These are phyloP conservation scores for Botrytis tulipae DNA, from an alignment of 2,329 filamentous ascomycete genomes.

Conservation along the genomic window DNA sequence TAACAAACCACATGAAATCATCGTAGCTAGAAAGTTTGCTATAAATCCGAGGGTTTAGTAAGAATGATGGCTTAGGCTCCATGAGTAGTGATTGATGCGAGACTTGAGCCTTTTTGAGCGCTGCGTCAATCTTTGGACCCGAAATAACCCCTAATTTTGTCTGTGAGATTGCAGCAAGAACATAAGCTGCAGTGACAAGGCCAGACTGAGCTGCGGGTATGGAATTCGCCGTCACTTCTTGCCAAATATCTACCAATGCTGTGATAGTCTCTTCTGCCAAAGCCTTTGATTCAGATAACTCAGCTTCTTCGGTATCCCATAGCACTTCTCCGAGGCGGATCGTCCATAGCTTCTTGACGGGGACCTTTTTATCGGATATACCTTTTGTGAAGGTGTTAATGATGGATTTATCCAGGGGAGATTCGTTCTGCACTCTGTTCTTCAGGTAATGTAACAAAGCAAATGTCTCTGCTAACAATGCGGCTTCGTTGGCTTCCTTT, in stretches of 20 bases:
- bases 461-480: slow-evolving; percentile 71
- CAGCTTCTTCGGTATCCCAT: slow-evolving; percentile 51
- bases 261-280: slow-evolving; percentile 55
- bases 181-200: slow-evolving; percentile 75
- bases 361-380: slow-evolving; percentile 77
- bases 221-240: slow-evolving; percentile 76
- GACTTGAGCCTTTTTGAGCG: slow-evolving; percentile 62
- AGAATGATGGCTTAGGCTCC: slow-evolving; percentile 81
- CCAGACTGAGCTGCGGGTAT: slow-evolving; percentile 77
- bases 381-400: slow-evolving; percentile 77
- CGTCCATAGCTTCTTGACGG: slow-evolving; percentile 77
- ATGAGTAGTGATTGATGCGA: slow-evolving; percentile 63
- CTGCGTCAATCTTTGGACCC: slow-evolving; percentile 53
- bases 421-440: slow-evolving; percentile 59
- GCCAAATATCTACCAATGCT: slow-evolving; percentile 66
- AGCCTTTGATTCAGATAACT: slow-evolving; percentile 48
- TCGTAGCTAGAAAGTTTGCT: slow-evolving; percentile 72
- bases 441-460: slow-evolving; percentile 66
- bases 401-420: slow-evolving; percentile 63
- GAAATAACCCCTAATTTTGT: slow-evolving; percentile 53
- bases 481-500: slow-evolving; percentile 88
- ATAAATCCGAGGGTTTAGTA: slow-evolving; percentile 82
- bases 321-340: slow-evolving; percentile 71
- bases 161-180: slow-evolving; percentile 63
- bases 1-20: slow-evolving; percentile 74